phyloP scores from a whole-genome alignment of 2,329 filamentous ascomycete species.

The Alternaria incomplexa region DNA sequence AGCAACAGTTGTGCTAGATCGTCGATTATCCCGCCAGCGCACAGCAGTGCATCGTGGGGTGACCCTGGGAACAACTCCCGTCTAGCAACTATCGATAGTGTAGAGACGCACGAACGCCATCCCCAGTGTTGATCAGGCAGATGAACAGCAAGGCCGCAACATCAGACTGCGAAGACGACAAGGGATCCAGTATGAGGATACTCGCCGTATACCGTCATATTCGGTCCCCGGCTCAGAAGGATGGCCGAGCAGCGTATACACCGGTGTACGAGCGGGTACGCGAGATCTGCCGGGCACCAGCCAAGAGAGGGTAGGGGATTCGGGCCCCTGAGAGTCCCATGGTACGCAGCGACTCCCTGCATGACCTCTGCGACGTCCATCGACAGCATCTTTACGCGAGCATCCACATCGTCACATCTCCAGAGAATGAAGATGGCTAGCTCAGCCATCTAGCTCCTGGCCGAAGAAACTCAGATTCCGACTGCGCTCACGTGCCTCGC shows the following conservation, averaged over 20 bases:
- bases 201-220: background rate
- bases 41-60: background rate
- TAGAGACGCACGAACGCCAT: background rate
- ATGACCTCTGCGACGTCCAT: constrained; percentile 3
- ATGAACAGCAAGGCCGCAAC: background rate
- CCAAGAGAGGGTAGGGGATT: background rate
- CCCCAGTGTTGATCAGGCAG: background rate
- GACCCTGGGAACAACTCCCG: background rate
- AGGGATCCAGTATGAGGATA: background rate
- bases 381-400: background rate
- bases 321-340: background rate
- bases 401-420: background rate
- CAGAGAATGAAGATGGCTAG: background rate
- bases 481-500: background rate
- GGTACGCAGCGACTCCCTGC: constrained; percentile 9
- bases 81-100: background rate
- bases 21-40: background rate
- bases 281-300: background rate
- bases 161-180: background rate
- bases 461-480: background rate
- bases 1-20: background rate
- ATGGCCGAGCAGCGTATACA: background rate
- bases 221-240: background rate
- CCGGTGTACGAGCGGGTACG: background rate
- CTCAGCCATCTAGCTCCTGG: background rate